A percentile compares a stretch with the other conserved stretches of the same genome.
Conservation (phyloP, 352 stramenopile species). For the Phytophthora boehmeriae region DNA sequence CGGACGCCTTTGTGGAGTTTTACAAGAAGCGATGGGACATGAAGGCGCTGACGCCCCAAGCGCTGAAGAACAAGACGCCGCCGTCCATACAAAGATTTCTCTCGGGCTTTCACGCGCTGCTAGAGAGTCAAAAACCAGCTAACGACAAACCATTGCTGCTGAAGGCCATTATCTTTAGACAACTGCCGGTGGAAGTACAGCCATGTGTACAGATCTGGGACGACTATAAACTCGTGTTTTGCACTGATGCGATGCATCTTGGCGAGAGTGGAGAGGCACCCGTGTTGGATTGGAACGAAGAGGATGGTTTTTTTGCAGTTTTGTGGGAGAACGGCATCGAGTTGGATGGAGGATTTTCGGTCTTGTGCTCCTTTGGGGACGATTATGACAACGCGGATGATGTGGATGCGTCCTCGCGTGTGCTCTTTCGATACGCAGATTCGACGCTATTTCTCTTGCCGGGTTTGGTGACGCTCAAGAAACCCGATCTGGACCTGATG, state of each 20-base stretch:
- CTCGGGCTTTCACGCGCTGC: constrained; percentile 61
- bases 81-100: constrained; percentile 82
- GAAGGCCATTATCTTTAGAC: constrained; percentile 78
- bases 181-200: constrained; percentile 72
- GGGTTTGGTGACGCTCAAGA: constrained; percentile 75
- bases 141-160: constrained; percentile 75
- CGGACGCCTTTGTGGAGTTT: constrained; percentile 92
- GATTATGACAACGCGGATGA: constrained; percentile 68
- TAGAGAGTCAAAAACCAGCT: constrained; percentile 53
- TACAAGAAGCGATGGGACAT: constrained; percentile 86
- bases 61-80: constrained; percentile 68
- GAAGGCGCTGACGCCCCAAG: constrained; percentile 65
- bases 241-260: constrained; percentile 41
- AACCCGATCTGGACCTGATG: constrained; percentile 80
- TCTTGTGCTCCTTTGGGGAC: constrained; percentile 85
- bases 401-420: constrained; percentile 63
- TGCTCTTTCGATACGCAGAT: constrained; percentile 81
- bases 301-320: constrained; percentile 84
- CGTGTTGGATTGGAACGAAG: constrained; percentile 78
- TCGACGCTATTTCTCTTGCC: constrained; percentile 80
- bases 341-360: constrained; percentile 81
- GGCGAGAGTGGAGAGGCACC: constrained; percentile 32
- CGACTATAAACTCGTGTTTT: constrained; percentile 76
- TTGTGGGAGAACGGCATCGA: constrained; percentile 80
- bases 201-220: constrained; percentile 88